These are phyloP conservation scores for Sphaerulina musiva DNA, from an alignment of 2,329 filamentous ascomycete species.

Conservation along the genomic window DNA sequence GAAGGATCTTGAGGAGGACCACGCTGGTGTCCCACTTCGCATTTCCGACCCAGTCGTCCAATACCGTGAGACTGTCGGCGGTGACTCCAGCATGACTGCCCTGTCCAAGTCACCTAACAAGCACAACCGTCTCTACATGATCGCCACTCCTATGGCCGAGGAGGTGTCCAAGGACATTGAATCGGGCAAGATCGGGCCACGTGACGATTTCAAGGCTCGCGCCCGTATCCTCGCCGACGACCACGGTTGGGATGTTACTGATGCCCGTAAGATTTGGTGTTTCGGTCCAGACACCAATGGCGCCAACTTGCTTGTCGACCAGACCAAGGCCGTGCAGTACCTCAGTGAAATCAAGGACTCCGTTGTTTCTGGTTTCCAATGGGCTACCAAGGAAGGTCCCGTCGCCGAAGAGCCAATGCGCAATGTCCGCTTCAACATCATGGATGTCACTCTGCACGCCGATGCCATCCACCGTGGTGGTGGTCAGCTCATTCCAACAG, in stretches of 20 bases:
- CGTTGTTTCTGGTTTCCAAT: slow-evolving; percentile 99
- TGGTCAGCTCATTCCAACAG: slow-evolving; percentile 96
- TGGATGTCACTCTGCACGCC: slow-evolving; percentile 98
- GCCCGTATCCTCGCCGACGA: slow-evolving; percentile 94
- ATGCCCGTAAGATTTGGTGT: slow-evolving; percentile 99
- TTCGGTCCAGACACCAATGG: slow-evolving; percentile 97
- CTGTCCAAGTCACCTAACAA: slow-evolving; percentile 99
- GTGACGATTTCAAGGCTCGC: slow-evolving; percentile 98
- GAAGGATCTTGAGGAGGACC: slow-evolving; percentile 99
- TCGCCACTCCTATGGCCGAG: slow-evolving; percentile 83
- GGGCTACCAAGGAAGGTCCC: slow-evolving; percentile 96
- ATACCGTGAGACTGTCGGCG: slow-evolving; percentile 92
- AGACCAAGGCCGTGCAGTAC: slow-evolving; percentile 99
- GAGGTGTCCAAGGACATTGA: slow-evolving; percentile 89
- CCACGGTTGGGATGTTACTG: slow-evolving; percentile 97
- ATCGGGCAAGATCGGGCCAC: slow-evolving; percentile 79
- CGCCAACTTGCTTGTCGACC: slow-evolving; percentile 97
- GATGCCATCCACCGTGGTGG: slow-evolving; percentile 99
- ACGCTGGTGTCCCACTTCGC: slow-evolving; percentile 95
- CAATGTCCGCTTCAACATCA: slow-evolving; percentile 94
- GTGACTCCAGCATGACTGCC: slow-evolving; percentile 84
- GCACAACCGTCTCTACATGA: slow-evolving; percentile 99
- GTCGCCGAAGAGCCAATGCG: slow-evolving; percentile 98
- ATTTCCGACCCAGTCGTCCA: slow-evolving; percentile 97
- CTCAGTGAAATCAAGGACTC: slow-evolving; percentile 99